These are phyloP conservation scores for Trichophyton simii DNA, from an alignment of 2,329 filamentous ascomycete species.

Conservation along the genomic window DNA sequence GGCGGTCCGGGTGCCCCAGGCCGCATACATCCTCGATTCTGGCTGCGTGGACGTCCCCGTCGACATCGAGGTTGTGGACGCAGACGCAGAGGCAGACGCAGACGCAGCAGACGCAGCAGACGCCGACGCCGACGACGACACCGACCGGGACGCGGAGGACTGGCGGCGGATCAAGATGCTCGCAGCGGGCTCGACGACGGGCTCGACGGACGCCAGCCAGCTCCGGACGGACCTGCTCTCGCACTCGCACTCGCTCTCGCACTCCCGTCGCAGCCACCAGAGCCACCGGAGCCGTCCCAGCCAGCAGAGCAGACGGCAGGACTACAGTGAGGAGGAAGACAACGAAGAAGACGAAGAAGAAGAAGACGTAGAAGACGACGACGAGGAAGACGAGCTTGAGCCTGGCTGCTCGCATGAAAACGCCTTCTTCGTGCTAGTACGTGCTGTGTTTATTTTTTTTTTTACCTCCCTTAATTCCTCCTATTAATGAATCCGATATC, in stretches of 20 bases:
- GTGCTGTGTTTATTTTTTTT: conserved; percentile 2
- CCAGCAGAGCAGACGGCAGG: background rate
- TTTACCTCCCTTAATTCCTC: background rate
- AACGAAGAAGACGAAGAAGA: conserved; percentile 16
- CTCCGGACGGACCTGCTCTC: background rate
- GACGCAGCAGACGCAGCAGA: background rate
- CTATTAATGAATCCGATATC: background rate
- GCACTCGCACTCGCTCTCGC: background rate
- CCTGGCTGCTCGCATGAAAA: conserved; percentile 23
- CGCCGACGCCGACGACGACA: background rate
- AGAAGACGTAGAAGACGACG: conserved; percentile 16
- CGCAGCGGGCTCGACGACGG: background rate
- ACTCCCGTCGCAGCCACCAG: background rate
- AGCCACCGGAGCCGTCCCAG: background rate
- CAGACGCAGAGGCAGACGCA: background rate
- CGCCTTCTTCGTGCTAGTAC: conserved; percentile 35
- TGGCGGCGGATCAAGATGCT: background rate
- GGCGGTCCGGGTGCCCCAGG: background rate
- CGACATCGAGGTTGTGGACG: background rate
- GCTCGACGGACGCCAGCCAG: background rate
- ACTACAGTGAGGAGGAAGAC: background rate
- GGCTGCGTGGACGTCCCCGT: conserved; percentile 7
- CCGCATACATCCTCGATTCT: conserved; percentile 9
- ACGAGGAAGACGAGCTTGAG: conserved; percentile 18
- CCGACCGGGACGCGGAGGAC: background rate